Evolutionary conservation across 495 filamentous ascomycete genomes (phyloP).

Genomic region (Neurospora tetrasperma): DNA sequence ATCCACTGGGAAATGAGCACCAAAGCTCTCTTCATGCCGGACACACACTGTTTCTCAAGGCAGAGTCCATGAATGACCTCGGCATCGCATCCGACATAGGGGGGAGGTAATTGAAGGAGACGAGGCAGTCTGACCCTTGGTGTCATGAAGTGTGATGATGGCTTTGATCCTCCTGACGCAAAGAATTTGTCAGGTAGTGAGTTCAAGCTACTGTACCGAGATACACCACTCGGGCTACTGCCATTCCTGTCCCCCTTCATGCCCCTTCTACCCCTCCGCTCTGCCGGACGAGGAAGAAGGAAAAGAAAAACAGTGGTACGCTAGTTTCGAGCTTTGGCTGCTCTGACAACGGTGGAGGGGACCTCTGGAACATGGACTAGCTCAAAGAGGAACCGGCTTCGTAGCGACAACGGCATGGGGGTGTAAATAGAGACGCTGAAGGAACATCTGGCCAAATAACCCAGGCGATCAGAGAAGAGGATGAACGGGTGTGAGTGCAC

Average conservation of each 20-base stretch:
- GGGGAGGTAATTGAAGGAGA: not conserved
- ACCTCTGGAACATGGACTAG: constrained; percentile 3
- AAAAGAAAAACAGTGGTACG: not conserved
- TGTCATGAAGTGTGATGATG: not conserved
- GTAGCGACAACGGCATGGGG: constrained; percentile 5
- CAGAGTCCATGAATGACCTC: constrained; percentile 1
- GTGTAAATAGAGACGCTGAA: constrained; percentile 14
- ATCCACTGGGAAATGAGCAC: not conserved
- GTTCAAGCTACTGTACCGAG: not conserved
- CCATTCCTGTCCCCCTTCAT: not conserved
- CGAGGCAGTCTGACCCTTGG: not conserved
- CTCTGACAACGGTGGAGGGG: not conserved
- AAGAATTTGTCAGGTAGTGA: not conserved
- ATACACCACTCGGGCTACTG: not conserved
- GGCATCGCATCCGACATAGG: not conserved
- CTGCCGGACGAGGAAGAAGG: constrained; percentile 16
- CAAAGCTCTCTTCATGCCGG: not conserved
- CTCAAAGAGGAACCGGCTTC: constrained; percentile 12
- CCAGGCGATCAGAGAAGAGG: constrained; percentile 14
- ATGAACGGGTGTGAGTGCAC: constrained; percentile 5
- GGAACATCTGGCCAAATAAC: constrained; percentile 15
- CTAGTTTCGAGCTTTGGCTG: not conserved
- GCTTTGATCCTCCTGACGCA: not conserved
- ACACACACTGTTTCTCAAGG: not conserved
- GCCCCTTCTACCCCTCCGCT: not conserved